Evolutionary conservation across 495 filamentous ascomycete species (phyloP).

Genomic region (Xylaria palmicola): DNA sequence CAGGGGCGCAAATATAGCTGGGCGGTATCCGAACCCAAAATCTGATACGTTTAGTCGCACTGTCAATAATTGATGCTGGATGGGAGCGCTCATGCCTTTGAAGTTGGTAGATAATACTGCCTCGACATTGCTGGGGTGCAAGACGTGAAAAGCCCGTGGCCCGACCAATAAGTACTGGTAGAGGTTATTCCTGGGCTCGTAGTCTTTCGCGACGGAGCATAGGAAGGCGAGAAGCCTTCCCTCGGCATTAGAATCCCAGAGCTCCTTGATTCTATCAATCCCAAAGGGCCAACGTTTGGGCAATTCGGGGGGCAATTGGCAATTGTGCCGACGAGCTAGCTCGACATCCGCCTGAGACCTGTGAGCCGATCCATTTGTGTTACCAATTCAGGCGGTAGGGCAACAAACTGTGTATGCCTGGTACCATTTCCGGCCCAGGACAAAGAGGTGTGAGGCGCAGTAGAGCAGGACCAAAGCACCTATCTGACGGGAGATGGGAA

Average conservation of each 20-base stretch:
- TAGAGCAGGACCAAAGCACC: not conserved
- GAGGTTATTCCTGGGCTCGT: constrained; percentile 34
- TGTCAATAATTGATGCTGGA: too few species aligned
- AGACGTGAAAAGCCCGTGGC: constrained; percentile 31
- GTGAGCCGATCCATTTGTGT: not conserved
- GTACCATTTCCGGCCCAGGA: not conserved
- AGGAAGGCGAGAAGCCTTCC: constrained; percentile 37
- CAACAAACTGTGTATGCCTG: not conserved
- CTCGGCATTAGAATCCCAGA: constrained; percentile 34
- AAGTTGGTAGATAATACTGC: constrained; percentile 39
- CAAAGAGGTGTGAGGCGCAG: not conserved
- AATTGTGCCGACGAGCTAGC: constrained; percentile 10
- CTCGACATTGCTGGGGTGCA: constrained; percentile 40
- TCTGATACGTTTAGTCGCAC: constrained; percentile 13
- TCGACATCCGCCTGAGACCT: not conserved
- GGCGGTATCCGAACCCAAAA: constrained; percentile 34
- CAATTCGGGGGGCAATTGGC: constrained; percentile 33
- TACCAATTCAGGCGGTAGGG: not conserved
- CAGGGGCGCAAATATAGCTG: constrained; percentile 32
- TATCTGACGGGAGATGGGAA: not conserved
- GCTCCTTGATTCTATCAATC: constrained; percentile 39
- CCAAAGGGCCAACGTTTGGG: constrained; percentile 41
- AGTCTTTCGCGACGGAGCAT: constrained; percentile 33
- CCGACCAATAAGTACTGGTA: constrained; percentile 34
- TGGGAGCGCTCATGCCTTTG: constrained; percentile 23